phyloP scores from a whole-genome alignment of 1,284 basidiomycete genomes.

The Hemileia vastatrix region DNA sequence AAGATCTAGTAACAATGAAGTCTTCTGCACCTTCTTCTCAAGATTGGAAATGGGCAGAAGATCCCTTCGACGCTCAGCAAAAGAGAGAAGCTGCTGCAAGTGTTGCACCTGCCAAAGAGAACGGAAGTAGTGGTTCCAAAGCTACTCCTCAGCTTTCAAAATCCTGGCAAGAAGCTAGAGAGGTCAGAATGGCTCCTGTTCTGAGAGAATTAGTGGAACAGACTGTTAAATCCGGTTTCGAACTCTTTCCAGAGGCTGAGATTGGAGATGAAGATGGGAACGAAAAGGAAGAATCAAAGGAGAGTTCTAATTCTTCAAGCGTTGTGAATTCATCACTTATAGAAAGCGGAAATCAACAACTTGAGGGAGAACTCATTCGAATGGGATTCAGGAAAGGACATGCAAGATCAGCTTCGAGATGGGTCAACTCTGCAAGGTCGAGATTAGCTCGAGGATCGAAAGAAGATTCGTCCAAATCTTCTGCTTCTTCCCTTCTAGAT shows the following conservation, averaged over 20 bases:
- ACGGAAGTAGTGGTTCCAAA: slow-evolving; percentile 22
- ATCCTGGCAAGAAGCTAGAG: slow-evolving; percentile 60
- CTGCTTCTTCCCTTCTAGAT: slow-evolving; percentile 45
- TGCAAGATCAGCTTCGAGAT: slow-evolving; percentile 28
- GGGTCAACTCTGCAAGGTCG: not conserved
- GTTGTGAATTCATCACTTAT: not conserved
- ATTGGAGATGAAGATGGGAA: slow-evolving; percentile 24
- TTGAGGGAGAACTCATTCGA: slow-evolving; percentile 32
- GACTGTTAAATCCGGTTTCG: slow-evolving; percentile 63
- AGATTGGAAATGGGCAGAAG: slow-evolving; percentile 38
- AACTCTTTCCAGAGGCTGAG: slow-evolving; percentile 29
- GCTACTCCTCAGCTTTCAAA: slow-evolving; percentile 46
- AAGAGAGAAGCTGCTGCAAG: slow-evolving; percentile 27
- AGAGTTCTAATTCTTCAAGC: not conserved
- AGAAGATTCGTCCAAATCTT: not conserved
- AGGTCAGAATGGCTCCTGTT: slow-evolving; percentile 70
- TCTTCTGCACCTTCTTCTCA: slow-evolving; percentile 32
- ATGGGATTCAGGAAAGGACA: slow-evolving; percentile 41
- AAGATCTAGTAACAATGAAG: slow-evolving; percentile 37
- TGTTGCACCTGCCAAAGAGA: slow-evolving; percentile 24
- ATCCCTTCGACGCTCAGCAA: slow-evolving; percentile 40
- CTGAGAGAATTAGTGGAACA: slow-evolving; percentile 73
- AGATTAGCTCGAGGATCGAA: slow-evolving; percentile 3
- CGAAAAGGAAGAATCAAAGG: slow-evolving; percentile 5
- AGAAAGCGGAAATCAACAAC: slow-evolving; percentile 40